Evolutionary conservation across 139 green algal species (phyloP).

Genomic region (Chlorella sp.): DNA sequence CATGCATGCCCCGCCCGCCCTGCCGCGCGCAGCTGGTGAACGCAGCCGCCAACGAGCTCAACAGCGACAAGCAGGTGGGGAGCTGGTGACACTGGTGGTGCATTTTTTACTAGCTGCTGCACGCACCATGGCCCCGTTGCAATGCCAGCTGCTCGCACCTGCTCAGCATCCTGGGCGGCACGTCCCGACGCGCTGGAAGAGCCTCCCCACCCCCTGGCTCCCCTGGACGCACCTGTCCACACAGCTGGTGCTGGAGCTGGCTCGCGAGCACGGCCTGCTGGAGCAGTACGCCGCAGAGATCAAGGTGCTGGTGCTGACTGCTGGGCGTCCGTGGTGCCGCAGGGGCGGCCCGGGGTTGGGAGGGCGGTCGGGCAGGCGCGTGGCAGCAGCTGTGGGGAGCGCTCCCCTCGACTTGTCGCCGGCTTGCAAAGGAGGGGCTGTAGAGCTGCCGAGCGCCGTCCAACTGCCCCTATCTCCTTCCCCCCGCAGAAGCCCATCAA

Average conservation of each 20-base stretch:
- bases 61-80: slow-evolving; percentile 34
- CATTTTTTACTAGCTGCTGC: too few relatives aligned
- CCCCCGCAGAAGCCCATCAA: not conserved
- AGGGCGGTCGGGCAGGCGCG: not conserved
- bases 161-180: too few relatives aligned
- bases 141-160: too few relatives aligned
- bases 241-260: slow-evolving; percentile 12
- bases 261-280: slow-evolving; percentile 25
- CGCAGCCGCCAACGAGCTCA: slow-evolving; percentile 28
- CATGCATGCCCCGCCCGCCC: too few relatives aligned
- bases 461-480: not conserved
- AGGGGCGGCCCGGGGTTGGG: too few relatives aligned
- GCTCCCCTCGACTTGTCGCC: not conserved
- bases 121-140: too few relatives aligned
- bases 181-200: too few relatives aligned
- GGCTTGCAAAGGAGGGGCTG: too few relatives aligned
- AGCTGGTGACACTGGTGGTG: not conserved
- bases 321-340: too few relatives aligned
- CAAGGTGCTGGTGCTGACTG: slow-evolving; percentile 6
- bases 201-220: not conserved
- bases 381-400: not conserved
- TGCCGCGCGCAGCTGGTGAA: not conserved
- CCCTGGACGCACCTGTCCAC: too few relatives aligned
- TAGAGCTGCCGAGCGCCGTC: too few relatives aligned
- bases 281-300: not conserved